phyloP scores from a whole-genome alignment of 176 grass and related monocot species.

The Coix lacrymajobi region DNA sequence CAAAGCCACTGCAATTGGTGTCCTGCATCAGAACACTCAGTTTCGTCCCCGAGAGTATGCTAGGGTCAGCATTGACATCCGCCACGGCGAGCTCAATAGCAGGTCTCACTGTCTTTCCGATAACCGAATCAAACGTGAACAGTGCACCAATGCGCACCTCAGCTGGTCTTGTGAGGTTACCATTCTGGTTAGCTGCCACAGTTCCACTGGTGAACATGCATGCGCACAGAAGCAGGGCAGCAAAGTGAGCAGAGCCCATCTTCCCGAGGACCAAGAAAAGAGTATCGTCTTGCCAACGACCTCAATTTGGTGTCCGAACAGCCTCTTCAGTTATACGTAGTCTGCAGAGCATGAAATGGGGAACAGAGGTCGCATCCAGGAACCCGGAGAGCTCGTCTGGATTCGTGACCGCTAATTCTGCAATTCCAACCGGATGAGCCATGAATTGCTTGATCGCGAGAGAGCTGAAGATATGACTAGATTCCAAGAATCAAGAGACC shows the following conservation, averaged over 20 bases:
- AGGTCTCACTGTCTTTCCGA: conserved; percentile 45
- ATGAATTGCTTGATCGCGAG: neutral
- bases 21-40: conserved; percentile 58
- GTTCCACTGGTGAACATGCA: conserved; percentile 14
- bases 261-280: neutral
- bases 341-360: neutral
- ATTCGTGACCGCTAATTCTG: neutral
- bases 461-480: neutral
- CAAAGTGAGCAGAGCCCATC: conserved; percentile 34
- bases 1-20: conserved; percentile 74
- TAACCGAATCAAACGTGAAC: conserved; percentile 66
- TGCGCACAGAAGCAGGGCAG: conserved; percentile 13
- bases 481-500: neutral
- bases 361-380: neutral
- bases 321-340: neutral
- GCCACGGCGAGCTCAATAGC: conserved; percentile 68
- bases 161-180: conserved; percentile 16
- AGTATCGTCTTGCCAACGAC: neutral
- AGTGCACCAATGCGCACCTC: conserved; percentile 51
- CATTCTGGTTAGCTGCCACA: conserved; percentile 25
- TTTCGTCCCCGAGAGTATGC: conserved; percentile 45
- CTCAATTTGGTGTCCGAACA: neutral
- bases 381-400: neutral
- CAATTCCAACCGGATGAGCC: neutral
- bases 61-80: conserved; percentile 57